Conservation (phyloP, 2,329 filamentous ascomycete genomes). For the Colletotrichum sansevieriae region DNA sequence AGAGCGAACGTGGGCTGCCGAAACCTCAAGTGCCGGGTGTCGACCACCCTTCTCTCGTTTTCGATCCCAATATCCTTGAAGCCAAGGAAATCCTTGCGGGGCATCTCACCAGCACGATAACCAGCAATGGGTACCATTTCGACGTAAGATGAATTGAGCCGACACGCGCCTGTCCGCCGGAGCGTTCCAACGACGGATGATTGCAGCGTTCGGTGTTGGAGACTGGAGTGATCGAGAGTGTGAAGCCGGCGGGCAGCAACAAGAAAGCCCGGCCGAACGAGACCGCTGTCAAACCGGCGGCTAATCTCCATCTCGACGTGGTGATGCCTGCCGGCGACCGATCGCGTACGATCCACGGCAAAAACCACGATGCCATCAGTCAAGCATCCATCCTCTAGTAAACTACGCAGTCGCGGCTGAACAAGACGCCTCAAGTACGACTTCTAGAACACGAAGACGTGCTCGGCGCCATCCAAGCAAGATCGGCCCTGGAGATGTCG, state of each 20-base stretch:
- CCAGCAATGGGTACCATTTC: constrained; percentile 21
- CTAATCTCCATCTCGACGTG: constrained; percentile 15
- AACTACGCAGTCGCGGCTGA: not conserved
- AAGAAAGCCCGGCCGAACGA: constrained; percentile 8
- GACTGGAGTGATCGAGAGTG: constrained; percentile 5
- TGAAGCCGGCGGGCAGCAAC: not conserved
- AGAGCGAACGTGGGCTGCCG: constrained; percentile 6
- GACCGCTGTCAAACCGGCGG: constrained; percentile 1
- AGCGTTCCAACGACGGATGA: not conserved
- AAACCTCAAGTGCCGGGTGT: constrained; percentile 21
- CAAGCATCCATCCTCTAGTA: not conserved
- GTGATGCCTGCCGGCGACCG: not conserved
- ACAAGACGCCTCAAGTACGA: constrained; percentile 8
- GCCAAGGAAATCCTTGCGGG: constrained; percentile 34
- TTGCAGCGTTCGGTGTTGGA: constrained; percentile 3
- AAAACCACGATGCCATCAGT: constrained; percentile 1
- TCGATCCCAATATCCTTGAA: constrained; percentile 30
- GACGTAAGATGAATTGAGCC: constrained; percentile 24
- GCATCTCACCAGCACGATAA: constrained; percentile 30
- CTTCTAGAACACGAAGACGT: constrained; percentile 22
- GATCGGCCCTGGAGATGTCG: constrained; percentile 12
- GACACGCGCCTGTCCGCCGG: constrained; percentile 15
- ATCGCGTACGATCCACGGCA: constrained; percentile 3
- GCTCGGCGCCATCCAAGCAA: constrained; percentile 14
- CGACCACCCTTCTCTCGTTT: constrained; percentile 24